A percentile compares a stretch with the other conserved stretches of the same genome.
phyloP scores from a whole-genome alignment of 257 asterid genomes.

The Ophiorrhiza pumila region DNA sequence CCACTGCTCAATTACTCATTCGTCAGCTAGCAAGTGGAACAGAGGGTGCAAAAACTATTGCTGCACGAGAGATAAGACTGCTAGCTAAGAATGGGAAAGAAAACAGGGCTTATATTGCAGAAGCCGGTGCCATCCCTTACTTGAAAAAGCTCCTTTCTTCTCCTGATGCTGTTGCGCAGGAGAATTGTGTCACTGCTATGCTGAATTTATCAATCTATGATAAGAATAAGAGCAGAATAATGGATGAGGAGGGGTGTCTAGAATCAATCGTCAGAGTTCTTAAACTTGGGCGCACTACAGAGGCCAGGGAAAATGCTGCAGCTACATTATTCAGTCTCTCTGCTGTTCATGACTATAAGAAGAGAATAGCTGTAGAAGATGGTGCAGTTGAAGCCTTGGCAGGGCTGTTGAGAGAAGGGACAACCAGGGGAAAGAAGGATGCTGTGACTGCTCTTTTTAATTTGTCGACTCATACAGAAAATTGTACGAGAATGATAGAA shows the following conservation, averaged over 20 bases:
- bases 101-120: constrained; percentile 78
- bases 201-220: constrained; percentile 81
- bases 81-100: constrained; percentile 76
- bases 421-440: constrained; percentile 80
- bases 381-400: constrained; percentile 82
- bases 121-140: constrained; percentile 77
- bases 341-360: constrained; percentile 83
- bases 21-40: constrained; percentile 64
- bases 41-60: constrained; percentile 54
- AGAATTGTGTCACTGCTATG: constrained; percentile 87
- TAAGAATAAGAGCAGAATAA: constrained; percentile 64
- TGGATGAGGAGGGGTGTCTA: constrained; percentile 80
- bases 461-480: constrained; percentile 69
- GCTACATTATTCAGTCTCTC: constrained; percentile 94
- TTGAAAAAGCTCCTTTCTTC: constrained; percentile 54
- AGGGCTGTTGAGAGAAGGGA: constrained; percentile 56
- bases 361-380: constrained; percentile 57
- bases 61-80: constrained; percentile 76
- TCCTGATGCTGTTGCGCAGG: constrained; percentile 67
- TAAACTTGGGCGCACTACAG: constrained; percentile 63
- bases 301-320: constrained; percentile 91
- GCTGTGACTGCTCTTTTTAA: constrained; percentile 89
- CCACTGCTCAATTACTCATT: constrained; percentile 56
- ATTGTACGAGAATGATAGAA: constrained; percentile 62
- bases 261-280: constrained; percentile 61